A percentile compares a stretch with the other conserved stretches of the same genome.
phyloP scores from a whole-genome alignment of 108 stramenopile genomes.

The Nitzschia inconspicua region DNA sequence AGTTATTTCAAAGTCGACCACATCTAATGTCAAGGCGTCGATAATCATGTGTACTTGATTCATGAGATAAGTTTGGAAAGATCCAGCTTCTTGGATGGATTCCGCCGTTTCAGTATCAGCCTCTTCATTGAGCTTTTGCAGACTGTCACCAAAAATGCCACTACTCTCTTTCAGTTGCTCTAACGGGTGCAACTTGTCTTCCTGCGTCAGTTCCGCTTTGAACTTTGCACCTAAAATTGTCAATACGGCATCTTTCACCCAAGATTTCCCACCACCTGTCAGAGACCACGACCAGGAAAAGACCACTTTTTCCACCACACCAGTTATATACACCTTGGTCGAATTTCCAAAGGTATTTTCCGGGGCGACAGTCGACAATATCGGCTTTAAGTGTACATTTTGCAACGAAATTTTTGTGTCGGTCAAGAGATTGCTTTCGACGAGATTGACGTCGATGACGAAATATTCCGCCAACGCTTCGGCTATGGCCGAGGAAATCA shows the following conservation, averaged over 20 bases:
- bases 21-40: conserved; percentile 1
- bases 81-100: too few relatives aligned
- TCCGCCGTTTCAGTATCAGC: too few relatives aligned
- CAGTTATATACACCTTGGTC: background rate
- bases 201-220: background rate
- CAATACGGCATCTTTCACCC: conserved; percentile 12
- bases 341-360: background rate
- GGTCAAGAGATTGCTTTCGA: conserved; percentile 6
- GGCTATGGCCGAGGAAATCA: conserved; percentile 6
- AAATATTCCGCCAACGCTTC: conserved; percentile 11
- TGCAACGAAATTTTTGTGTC: conserved; percentile 1
- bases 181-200: too few relatives aligned
- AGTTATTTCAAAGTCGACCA: background rate
- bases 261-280: background rate
- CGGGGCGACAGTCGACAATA: background rate
- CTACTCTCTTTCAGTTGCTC: too few relatives aligned
- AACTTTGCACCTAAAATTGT: background rate
- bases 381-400: background rate
- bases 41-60: conserved; percentile 5
- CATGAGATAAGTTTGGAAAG: too few relatives aligned
- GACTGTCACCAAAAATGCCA: too few relatives aligned
- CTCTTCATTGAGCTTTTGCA: too few relatives aligned
- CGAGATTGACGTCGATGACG: conserved; percentile 5
- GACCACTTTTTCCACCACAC: conserved; percentile 1
- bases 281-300: conserved; percentile 1